These are phyloP conservation scores for Rhamnella rubrinervis DNA, from an alignment of 331 rosid genomes.

Conservation along the genomic window DNA sequence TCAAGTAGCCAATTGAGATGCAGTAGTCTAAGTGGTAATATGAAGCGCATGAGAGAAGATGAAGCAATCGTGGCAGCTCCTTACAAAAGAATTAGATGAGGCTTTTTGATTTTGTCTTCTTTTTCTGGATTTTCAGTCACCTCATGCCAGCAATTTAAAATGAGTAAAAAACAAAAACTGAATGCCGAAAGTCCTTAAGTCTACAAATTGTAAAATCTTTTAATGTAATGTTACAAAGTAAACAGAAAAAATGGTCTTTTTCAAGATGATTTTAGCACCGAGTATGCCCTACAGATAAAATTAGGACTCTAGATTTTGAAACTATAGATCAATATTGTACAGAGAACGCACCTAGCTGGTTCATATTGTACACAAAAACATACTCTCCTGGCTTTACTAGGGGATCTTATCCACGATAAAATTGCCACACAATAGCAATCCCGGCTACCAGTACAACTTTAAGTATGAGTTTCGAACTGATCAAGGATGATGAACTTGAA, in stretches of 20 bases:
- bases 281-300: constrained; percentile 15
- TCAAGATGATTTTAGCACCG: background rate
- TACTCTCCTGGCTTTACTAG: constrained; percentile 13
- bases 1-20: constrained; percentile 37
- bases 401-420: constrained; percentile 43
- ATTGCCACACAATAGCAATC: constrained; percentile 73
- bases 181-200: background rate
- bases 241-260: background rate
- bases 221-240: background rate
- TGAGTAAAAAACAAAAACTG: background rate
- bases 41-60: constrained; percentile 55
- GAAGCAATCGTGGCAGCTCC: constrained; percentile 43
- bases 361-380: constrained; percentile 38
- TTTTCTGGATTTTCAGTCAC: background rate
- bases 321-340: constrained; percentile 34
- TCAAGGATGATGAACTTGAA: constrained; percentile 39
- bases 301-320: constrained; percentile 17
- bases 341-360: constrained; percentile 22
- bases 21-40: constrained; percentile 36
- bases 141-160: background rate
- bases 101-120: background rate
- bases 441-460: constrained; percentile 61
- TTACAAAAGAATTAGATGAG: constrained; percentile 52
- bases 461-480: constrained; percentile 48
- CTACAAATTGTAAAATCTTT: background rate